Evolutionary conservation across 2,329 filamentous ascomycete species (phyloP).

Genomic region (Westerdykella sp.): DNA sequence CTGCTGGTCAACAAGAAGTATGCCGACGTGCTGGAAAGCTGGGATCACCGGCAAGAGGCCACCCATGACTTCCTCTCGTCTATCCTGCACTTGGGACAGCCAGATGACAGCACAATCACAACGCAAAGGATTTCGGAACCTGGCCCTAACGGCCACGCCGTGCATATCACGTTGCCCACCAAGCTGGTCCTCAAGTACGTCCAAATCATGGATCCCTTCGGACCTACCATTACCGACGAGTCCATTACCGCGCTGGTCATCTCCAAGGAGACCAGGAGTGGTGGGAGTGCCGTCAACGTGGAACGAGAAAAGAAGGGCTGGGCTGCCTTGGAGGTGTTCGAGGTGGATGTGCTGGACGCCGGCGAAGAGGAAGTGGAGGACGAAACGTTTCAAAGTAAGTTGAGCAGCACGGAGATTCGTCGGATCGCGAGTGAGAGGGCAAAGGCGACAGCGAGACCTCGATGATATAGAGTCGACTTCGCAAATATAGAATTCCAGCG

Average conservation of each 20-base stretch:
- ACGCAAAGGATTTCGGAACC: conserved; percentile 42
- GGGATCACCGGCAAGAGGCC: conserved; percentile 64
- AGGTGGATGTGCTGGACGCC: conserved; percentile 80
- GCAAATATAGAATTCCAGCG: conserved; percentile 7
- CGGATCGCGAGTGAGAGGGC: conserved; percentile 34
- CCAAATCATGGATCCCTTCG: conserved; percentile 80
- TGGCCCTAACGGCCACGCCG: conserved; percentile 47
- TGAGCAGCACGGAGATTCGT: conserved; percentile 83
- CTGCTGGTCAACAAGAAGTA: conserved; percentile 86
- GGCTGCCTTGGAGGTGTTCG: conserved; percentile 70
- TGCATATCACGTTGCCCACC: conserved; percentile 54
- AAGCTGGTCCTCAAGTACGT: conserved; percentile 70
- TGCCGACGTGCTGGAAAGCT: conserved; percentile 71
- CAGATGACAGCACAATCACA: conserved; percentile 39
- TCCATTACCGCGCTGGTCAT: conserved; percentile 75
- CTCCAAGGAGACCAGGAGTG: conserved; percentile 78
- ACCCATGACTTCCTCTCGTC: conserved; percentile 65
- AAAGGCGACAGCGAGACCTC: conserved; percentile 6
- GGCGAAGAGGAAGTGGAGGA: conserved; percentile 46
- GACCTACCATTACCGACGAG: conserved; percentile 80
- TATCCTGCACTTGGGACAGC: conserved; percentile 53
- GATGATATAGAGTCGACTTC: conserved; percentile 5
- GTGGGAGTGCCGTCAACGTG: conserved; percentile 81
- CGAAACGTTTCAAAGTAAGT: conserved; percentile 70
- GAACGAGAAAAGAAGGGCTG: conserved; percentile 71